phyloP scores from a whole-genome alignment of 2,329 filamentous ascomycete species.

The Nigrograna mackinnonii region DNA sequence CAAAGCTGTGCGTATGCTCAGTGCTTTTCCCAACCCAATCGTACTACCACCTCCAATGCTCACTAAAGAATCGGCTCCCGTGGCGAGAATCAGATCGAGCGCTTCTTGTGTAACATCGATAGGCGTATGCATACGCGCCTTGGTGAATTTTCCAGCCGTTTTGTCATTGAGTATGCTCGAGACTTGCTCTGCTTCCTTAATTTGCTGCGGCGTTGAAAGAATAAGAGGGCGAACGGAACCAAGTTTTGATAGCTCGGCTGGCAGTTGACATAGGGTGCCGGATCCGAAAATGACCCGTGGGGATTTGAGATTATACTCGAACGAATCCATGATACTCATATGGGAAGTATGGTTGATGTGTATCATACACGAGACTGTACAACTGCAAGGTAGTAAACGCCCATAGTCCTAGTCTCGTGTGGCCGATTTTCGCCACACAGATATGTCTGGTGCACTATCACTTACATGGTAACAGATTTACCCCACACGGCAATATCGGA shows the following conservation, averaged over 20 bases:
- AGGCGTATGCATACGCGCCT: slow-evolving; percentile 68
- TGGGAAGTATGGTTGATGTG: too few relatives aligned
- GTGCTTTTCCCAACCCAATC: slow-evolving; percentile 55
- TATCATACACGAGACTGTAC: too few relatives aligned
- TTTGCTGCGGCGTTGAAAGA: slow-evolving; percentile 59
- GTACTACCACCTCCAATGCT: slow-evolving; percentile 64
- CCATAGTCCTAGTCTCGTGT: too few relatives aligned
- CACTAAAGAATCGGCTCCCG: slow-evolving; percentile 62
- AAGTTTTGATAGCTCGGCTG: slow-evolving; percentile 49
- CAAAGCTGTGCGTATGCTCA: slow-evolving; percentile 34
- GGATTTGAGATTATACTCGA: slow-evolving; percentile 55
- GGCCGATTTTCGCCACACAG: too few relatives aligned
- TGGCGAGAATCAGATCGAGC: slow-evolving; percentile 48
- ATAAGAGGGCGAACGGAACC: slow-evolving; percentile 56
- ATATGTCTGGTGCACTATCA: too few relatives aligned
- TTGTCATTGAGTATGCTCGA: slow-evolving; percentile 49
- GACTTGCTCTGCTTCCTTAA: slow-evolving; percentile 50
- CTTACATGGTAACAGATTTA: too few relatives aligned
- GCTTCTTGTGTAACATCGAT: slow-evolving; percentile 61
- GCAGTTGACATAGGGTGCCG: slow-evolving; percentile 55
- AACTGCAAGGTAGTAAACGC: too few relatives aligned
- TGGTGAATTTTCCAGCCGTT: slow-evolving; percentile 56
- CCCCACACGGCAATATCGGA: too few relatives aligned
- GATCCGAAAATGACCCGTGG: slow-evolving; percentile 60
- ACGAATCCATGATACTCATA: not conserved